phyloP scores from a whole-genome alignment of 1,139 yeast genomes.

The Zygoascus sp. region DNA sequence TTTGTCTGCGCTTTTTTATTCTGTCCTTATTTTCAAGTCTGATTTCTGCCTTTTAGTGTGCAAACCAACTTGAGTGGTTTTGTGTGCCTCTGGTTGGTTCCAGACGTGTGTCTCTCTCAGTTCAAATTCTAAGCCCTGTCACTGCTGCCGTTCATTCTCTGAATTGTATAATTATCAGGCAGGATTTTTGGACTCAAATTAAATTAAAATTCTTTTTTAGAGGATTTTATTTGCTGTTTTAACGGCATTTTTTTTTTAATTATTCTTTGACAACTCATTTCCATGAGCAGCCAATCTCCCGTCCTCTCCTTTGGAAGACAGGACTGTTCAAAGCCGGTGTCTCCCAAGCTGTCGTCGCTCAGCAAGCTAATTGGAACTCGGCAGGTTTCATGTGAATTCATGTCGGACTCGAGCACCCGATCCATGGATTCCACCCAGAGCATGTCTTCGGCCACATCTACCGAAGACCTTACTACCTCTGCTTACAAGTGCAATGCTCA shows the following conservation, averaged over 20 bases:
- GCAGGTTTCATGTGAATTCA: slow-evolving; percentile 2
- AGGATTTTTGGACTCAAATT: no score
- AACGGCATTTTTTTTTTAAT: no score
- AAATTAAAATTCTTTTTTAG: no score
- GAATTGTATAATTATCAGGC: neutral
- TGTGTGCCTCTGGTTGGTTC: no score
- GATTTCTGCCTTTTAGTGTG: neutral
- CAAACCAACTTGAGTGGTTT: no score
- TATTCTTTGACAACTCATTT: no score
- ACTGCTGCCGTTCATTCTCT: neutral
- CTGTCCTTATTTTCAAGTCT: neutral
- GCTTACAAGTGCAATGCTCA: neutral
- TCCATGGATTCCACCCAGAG: slow-evolving; percentile 8
- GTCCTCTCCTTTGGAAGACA: slow-evolving; percentile 7
- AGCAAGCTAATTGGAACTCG: slow-evolving; percentile 7
- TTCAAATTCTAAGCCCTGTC: no score
- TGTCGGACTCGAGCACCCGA: slow-evolving; percentile 5
- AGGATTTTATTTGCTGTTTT: no score
- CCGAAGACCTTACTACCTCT: neutral
- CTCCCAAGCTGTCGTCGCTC: slow-evolving; percentile 8
- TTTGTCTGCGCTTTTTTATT: neutral
- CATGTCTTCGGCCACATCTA: slow-evolving; percentile 4
- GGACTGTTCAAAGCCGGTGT: slow-evolving; percentile 5
- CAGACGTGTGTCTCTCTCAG: neutral
- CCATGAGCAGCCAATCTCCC: neutral